Conservation (phyloP, 2,329 filamentous ascomycete species). For the Xylaria multiplex region DNA sequence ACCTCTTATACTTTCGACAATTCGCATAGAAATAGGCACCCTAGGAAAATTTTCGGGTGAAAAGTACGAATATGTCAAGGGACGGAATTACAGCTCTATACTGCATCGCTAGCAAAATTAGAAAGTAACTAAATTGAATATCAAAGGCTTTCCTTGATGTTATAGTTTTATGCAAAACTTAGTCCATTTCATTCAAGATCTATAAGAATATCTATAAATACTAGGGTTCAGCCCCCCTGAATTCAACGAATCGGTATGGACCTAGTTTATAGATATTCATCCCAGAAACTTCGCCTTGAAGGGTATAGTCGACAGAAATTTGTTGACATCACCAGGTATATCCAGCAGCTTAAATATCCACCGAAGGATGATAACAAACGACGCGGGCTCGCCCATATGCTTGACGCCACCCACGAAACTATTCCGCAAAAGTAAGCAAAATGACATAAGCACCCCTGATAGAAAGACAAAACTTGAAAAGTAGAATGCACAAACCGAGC, state of each 20-base stretch:
- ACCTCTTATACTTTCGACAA: too few species aligned
- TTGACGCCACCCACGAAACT: conserved; percentile 48
- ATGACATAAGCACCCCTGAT: background rate
- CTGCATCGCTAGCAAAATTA: too few species aligned
- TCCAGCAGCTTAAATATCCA: conserved; percentile 50
- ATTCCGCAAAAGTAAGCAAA: background rate
- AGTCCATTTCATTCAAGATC: too few species aligned
- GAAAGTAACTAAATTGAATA: too few species aligned
- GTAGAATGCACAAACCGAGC: conserved; percentile 46
- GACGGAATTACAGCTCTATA: too few species aligned
- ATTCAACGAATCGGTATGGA: background rate
- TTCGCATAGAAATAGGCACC: too few species aligned
- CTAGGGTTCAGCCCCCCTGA: background rate
- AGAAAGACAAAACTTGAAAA: background rate
- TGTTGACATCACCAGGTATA: conserved; percentile 42
- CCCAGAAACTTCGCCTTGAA: conserved; percentile 40
- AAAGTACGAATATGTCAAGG: too few species aligned
- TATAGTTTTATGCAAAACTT: too few species aligned
- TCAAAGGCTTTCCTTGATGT: too few species aligned
- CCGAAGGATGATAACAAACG: conserved; percentile 47
- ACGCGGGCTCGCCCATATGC: conserved; percentile 52
- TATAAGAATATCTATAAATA: too few species aligned
- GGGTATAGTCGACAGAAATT: conserved; percentile 45
- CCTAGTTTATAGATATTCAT: background rate
- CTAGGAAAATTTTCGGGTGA: too few species aligned